Percentiles rank a stretch among this genome's conserved stretches.
Conservation (phyloP, 768 basidiomycete species). For the Cystofilobasidium ferigula region DNA sequence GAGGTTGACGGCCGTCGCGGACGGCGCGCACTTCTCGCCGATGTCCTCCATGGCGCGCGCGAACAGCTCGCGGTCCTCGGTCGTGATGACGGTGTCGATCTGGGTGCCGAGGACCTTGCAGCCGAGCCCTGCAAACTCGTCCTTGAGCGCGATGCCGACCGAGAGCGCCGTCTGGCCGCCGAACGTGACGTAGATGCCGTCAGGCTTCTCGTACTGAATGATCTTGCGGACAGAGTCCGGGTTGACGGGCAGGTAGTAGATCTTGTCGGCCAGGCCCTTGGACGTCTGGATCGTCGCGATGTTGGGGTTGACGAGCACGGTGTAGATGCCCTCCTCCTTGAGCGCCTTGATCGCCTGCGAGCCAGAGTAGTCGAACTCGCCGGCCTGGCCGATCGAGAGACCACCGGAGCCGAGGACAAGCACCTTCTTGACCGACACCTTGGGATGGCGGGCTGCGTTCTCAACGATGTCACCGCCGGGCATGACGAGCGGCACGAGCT, state of each 20-base stretch:
- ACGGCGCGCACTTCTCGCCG: conserved; percentile 88
- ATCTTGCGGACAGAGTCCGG: conserved; percentile 96
- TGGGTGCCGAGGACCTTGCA: conserved; percentile 91
- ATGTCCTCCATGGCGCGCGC: conserved; percentile 89
- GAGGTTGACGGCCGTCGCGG: conserved; percentile 68
- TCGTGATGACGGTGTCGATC: conserved; percentile 91
- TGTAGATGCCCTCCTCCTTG: conserved; percentile 98
- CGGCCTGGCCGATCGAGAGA: conserved; percentile 94
- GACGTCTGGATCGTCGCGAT: conserved; percentile 98
- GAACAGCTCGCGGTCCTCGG: conserved; percentile 91
- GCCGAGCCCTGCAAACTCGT: conserved; percentile 81
- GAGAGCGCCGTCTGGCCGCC: conserved; percentile 95
- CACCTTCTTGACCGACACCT: conserved; percentile 71
- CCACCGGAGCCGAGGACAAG: conserved; percentile 95
- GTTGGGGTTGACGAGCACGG: conserved; percentile 96
- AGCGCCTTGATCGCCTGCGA: conserved; percentile 98
- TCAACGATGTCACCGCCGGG: conserved; percentile 56
- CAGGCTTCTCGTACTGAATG: conserved; percentile 96
- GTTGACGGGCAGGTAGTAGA: conserved; percentile 97
- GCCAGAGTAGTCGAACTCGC: conserved; percentile 99
- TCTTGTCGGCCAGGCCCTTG: conserved; percentile 95
- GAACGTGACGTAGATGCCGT: conserved; percentile 97
- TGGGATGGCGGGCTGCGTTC: conserved; percentile 53
- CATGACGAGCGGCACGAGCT: conserved; percentile 41
- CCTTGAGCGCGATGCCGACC: conserved; percentile 94